Conservation (phyloP, 2,329 filamentous ascomycete genomes). For the Coniella lustricola region DNA sequence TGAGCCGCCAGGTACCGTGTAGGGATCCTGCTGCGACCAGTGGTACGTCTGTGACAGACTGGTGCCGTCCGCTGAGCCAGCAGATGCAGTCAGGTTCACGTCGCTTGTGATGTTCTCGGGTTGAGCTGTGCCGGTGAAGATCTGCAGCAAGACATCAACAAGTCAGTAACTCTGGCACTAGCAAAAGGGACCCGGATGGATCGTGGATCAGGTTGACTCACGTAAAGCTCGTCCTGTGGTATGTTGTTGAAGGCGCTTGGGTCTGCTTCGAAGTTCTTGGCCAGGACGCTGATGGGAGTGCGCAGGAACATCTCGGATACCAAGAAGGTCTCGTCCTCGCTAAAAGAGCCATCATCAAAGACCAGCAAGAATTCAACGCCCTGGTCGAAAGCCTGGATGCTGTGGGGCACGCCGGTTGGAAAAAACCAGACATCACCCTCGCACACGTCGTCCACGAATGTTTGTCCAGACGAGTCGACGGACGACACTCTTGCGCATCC, state of each 20-base stretch:
- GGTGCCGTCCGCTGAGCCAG: slow-evolving; percentile 32
- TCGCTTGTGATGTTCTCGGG: slow-evolving; percentile 34
- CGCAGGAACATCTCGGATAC: slow-evolving; percentile 45
- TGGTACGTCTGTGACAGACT: slow-evolving; percentile 40
- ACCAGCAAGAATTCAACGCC: slow-evolving; percentile 54
- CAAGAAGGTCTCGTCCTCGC: slow-evolving; percentile 53
- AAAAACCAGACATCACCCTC: slow-evolving; percentile 51
- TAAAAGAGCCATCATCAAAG: slow-evolving; percentile 52
- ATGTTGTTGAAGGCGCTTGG: slow-evolving; percentile 40
- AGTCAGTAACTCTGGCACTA: no score
- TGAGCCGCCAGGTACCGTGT: slow-evolving; percentile 45
- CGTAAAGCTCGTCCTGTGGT: slow-evolving; percentile 39
- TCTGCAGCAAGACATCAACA: slow-evolving; percentile 23
- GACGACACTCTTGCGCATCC: slow-evolving; percentile 45
- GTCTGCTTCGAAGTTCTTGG: slow-evolving; percentile 46
- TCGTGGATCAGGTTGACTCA: slow-evolving; percentile 21
- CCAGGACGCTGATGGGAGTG: slow-evolving; percentile 45
- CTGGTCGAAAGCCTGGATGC: slow-evolving; percentile 46
- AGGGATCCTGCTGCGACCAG: slow-evolving; percentile 43
- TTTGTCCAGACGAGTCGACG: slow-evolving; percentile 43
- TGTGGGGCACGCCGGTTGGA: slow-evolving; percentile 41
- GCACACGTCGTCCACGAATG: slow-evolving; percentile 40
- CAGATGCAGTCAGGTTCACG: slow-evolving; percentile 40
- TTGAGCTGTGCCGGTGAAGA: slow-evolving; percentile 44
- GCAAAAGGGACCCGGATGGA: no score